Evolutionary conservation across 805 yeast genomes (phyloP), one percentile per base, ranked within the genome.

Genomic region (Ogataea nakhonphanomensis): DNA sequence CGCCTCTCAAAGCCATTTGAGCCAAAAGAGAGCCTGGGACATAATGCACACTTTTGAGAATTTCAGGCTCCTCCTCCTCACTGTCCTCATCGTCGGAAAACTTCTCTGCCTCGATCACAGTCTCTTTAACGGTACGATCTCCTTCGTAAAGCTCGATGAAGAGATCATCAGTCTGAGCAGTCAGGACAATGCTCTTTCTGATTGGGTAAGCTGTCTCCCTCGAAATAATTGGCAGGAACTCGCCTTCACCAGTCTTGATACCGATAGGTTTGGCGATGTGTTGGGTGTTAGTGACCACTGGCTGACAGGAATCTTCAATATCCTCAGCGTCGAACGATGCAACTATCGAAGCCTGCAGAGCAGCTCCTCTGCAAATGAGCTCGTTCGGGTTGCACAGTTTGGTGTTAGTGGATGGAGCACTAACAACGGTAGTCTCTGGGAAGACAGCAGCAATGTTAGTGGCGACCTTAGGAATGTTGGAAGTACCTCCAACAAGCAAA

Each of bases 131-230:
- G 54, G 84, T 77, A 60, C 90, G 78, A 64, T 83, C 82, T 65
- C 93, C 96, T 69, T 90, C 97, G 64, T 74, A 81, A 49, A 93
- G 74, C 59, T 81, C 80, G 46, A 93, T 64, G 39, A 79, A 67
- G 30, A 79, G 84, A 44, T 81, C 73, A 37, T 74, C 81, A 33
- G 71, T 74, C 37, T 81, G 80, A 54, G 78, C 76, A 49, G 76
- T 71, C 53, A 91, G 73, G 37, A 77, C 69, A 46, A 85, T 55
- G 11, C 87, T 69, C 67, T 82, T 85, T 67, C 87, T 84, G 59
- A 87, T 84, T 51, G 99, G 99, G 65, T 81, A 80, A 22, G 96
- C 86, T 39, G 98, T 86, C 69, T 89, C 91, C 37, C 80, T 76
- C 45, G 84, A 80, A 39, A 93, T 67, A 31, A 93, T 71, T 30